Evolutionary conservation across 1,139 yeast genomes (phyloP).

Genomic region (Yamadazyma triangularis): DNA sequence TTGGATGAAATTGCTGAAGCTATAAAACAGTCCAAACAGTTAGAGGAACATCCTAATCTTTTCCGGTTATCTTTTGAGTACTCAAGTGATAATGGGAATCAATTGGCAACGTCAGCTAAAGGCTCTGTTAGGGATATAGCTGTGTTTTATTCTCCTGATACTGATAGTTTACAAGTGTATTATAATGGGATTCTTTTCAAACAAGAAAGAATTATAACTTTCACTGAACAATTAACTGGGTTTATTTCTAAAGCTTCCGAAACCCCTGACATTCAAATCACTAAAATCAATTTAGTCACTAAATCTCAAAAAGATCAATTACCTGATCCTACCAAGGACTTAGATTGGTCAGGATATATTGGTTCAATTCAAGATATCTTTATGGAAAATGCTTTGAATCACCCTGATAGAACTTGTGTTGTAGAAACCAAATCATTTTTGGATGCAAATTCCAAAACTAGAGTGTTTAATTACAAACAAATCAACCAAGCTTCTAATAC

Average conservation of each 20-base stretch:
- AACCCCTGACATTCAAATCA: slow-evolving; percentile 40
- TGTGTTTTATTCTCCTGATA: slow-evolving; percentile 34
- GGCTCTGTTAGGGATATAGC: slow-evolving; percentile 67
- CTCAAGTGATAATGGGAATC: slow-evolving; percentile 29
- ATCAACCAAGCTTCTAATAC: slow-evolving; percentile 92
- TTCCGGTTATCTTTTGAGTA: slow-evolving; percentile 64
- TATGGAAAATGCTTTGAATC: slow-evolving; percentile 72
- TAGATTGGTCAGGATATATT: slow-evolving; percentile 87
- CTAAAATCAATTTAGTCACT: slow-evolving; percentile 67
- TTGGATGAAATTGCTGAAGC: slow-evolving; percentile 54
- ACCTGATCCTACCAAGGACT: slow-evolving; percentile 84
- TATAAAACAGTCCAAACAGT: slow-evolving; percentile 44
- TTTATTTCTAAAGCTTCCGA: slow-evolving; percentile 33
- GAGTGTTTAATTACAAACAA: slow-evolving; percentile 77
- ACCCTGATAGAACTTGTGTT: slow-evolving; percentile 86
- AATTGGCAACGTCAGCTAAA: slow-evolving; percentile 42
- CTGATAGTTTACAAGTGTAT: slow-evolving; percentile 32
- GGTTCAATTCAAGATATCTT: slow-evolving; percentile 98
- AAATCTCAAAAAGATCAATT: slow-evolving; percentile 50
- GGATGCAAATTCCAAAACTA: slow-evolving; percentile 50
- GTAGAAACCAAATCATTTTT: slow-evolving; percentile 81
- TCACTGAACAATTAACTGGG: slow-evolving; percentile 69
- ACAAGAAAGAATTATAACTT: slow-evolving; percentile 58
- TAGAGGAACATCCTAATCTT: slow-evolving; percentile 58
- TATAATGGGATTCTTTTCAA: slow-evolving; percentile 79